phyloP scores from a whole-genome alignment of 352 stramenopile genomes.

The Phytopythium aichiense region DNA sequence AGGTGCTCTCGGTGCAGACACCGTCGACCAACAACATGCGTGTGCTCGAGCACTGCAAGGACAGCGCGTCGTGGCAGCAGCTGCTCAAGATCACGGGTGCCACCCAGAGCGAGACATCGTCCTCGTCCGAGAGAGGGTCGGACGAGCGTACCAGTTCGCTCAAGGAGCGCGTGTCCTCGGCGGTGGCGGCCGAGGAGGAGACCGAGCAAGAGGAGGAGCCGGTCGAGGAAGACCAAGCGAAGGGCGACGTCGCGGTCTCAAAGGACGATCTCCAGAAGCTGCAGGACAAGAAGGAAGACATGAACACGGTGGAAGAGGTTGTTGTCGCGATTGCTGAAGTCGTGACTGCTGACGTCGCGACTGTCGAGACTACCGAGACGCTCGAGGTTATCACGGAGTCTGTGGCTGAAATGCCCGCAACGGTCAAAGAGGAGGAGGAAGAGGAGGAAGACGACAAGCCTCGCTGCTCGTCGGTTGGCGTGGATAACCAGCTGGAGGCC shows the following conservation, averaged over 20 bases:
- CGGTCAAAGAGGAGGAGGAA: too few species aligned
- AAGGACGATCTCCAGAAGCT: neutral
- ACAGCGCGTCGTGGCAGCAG: constrained; percentile 55
- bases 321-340: neutral
- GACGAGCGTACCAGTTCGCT: constrained; percentile 34
- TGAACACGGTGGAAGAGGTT: neutral
- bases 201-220: neutral
- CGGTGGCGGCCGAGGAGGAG: constrained; percentile 9
- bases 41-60: constrained; percentile 69
- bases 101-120: constrained; percentile 5
- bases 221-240: neutral
- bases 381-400: neutral
- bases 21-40: constrained; percentile 69
- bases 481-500: constrained; percentile 4
- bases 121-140: constrained; percentile 22
- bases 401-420: neutral
- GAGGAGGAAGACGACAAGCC: neutral
- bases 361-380: neutral
- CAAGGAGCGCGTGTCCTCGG: constrained; percentile 16
- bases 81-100: constrained; percentile 15
- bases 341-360: neutral
- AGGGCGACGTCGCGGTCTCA: neutral
- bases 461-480: neutral
- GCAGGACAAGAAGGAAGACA: neutral
- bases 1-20: constrained; percentile 54